A percentile compares a stretch with the other conserved stretches of the same genome.
These are phyloP conservation scores for Pholiota conissans DNA, from an alignment of 768 basidiomycete species.

Conservation along the genomic window DNA sequence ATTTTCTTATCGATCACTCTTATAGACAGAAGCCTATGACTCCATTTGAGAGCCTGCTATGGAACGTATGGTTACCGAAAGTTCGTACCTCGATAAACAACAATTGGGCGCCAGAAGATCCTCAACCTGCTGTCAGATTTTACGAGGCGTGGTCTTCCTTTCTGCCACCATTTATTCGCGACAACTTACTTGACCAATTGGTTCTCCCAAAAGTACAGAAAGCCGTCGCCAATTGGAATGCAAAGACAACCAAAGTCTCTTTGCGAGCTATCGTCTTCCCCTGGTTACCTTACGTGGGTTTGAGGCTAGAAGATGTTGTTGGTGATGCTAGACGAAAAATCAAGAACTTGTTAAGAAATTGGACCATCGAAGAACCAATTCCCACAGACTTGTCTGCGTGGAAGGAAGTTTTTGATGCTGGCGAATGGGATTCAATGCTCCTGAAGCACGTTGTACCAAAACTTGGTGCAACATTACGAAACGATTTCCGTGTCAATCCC, in stretches of 20 bases:
- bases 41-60: slow-evolving; percentile 90
- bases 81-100: slow-evolving; percentile 95
- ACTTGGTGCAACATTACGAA: slow-evolving; percentile 77
- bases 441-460: slow-evolving; percentile 93
- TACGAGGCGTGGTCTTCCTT: slow-evolving; percentile 89
- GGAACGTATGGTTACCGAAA: slow-evolving; percentile 94
- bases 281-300: slow-evolving; percentile 89
- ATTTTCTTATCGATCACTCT: slow-evolving; percentile 7
- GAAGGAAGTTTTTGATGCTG: slow-evolving; percentile 79
- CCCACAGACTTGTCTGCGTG: slow-evolving; percentile 78
- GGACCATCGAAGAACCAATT: slow-evolving; percentile 71
- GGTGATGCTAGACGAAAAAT: slow-evolving; percentile 87
- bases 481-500: slow-evolving; percentile 89
- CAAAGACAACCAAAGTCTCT: slow-evolving; percentile 54
- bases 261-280: slow-evolving; percentile 89
- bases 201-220: slow-evolving; percentile 90
- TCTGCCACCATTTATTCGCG: slow-evolving; percentile 87
- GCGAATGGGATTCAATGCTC: slow-evolving; percentile 90
- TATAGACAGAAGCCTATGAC: slow-evolving; percentile 76
- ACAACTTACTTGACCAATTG: slow-evolving; percentile 95
- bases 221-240: slow-evolving; percentile 82
- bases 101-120: slow-evolving; percentile 79
- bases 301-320: slow-evolving; percentile 80
- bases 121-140: slow-evolving; percentile 75
- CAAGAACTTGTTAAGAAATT: slow-evolving; percentile 72